phyloP scores from a whole-genome alignment of 192 early-diverging fungal genomes.

The Helicostylum pulchrum region DNA sequence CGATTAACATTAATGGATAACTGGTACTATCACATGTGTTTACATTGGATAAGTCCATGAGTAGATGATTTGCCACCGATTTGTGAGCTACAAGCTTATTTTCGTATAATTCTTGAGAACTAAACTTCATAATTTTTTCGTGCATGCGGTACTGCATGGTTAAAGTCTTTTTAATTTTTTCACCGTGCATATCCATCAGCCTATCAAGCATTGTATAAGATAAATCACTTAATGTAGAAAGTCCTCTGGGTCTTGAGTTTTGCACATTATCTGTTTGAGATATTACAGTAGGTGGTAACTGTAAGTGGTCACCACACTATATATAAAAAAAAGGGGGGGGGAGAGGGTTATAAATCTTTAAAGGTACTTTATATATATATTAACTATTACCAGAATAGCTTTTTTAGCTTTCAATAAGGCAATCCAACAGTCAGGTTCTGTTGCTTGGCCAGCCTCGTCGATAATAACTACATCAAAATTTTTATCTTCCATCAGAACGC shows the following conservation, averaged over 20 bases:
- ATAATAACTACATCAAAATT: constrained; percentile 84
- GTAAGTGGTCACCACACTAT: constrained; percentile 79
- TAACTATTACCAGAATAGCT: constrained; percentile 61
- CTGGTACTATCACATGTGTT: constrained; percentile 54
- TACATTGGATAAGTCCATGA: constrained; percentile 61
- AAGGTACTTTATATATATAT: no score
- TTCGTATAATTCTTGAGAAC: constrained; percentile 67
- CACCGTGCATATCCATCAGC: constrained; percentile 56
- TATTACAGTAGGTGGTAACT: constrained; percentile 83
- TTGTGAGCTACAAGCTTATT: constrained; percentile 59
- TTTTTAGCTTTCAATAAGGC: constrained; percentile 67
- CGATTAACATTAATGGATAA: constrained; percentile 61
- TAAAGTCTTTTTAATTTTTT: constrained; percentile 61
- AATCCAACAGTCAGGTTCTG: constrained; percentile 57
- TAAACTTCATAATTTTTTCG: constrained; percentile 72
- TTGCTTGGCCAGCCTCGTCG: constrained; percentile 85
- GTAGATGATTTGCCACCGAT: constrained; percentile 56
- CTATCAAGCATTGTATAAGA: constrained; percentile 77
- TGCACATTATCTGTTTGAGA: constrained; percentile 26
- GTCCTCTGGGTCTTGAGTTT: constrained; percentile 2
- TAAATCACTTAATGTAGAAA: constrained; percentile 28
- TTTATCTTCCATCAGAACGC: constrained; percentile 43
- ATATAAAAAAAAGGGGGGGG: no score
- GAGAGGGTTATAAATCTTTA: neutral
- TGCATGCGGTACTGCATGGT: constrained; percentile 89